Base-by-base conservation (phyloP, 768 basidiomycete species). In the Collybiopsis luxurians region DNA sequence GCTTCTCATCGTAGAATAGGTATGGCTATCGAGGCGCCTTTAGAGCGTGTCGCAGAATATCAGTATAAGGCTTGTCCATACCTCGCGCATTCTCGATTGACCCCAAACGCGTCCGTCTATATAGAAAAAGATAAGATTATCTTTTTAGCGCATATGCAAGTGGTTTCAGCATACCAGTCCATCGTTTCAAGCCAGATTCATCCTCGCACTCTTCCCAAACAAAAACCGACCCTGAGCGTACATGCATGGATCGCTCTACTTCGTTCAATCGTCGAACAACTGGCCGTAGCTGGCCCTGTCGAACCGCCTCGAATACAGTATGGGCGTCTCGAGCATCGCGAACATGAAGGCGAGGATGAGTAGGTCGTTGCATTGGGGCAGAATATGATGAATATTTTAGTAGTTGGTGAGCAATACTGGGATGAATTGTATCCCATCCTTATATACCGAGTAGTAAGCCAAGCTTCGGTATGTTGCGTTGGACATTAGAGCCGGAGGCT, bases 201-300 rank as follows among this genome's bases (percentile, higher is more conserved):
- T 86, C 83, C 48, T 86, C 84, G 60, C 79, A 79, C 68, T 88
- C 85, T 63, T 84, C 79, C 86, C 86, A 88, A 44, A 87, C 83
- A 64, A 87, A 88, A 27, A 87, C 75, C 3, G 84, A 79, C 3
- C 86, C 86, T 6, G 84, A 81, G 47, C 73, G 75, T 56, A 88
- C 82, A 61, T 76, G 78, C 50, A 67, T 78, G 5, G 75, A 71
- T 53, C 85, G 70, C 64, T 88, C 84, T 50, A 76, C 72, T 60
- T 87, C 85, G 67, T 87, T 85, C 53, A 87, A 74, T 42, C 85
- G 78, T 24, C 84, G 77, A 34, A 71, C 67, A 27, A 85, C 78
- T 19, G 79, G 78, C 42, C 72, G 71, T 17, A 86, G 72, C 57
- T 73, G 73, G 44, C 66, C 66, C 62, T 27, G 79, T 2, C 83